Evolutionary conservation across 2,329 filamentous ascomycete genomes (phyloP), one percentile per base, ranked within the genome.

Genomic region (Domatiomyces catenatus): DNA sequence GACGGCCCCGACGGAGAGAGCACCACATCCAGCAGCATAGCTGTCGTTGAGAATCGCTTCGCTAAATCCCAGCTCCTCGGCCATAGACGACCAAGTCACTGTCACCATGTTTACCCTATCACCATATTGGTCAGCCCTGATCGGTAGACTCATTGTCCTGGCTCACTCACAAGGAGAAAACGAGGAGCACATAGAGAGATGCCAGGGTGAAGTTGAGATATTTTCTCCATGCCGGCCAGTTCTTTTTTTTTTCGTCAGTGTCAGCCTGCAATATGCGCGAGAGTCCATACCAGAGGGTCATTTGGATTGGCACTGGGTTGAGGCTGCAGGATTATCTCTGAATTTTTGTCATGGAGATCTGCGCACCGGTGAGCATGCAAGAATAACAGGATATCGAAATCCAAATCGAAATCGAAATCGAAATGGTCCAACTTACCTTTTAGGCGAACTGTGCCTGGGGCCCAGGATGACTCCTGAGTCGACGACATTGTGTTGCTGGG

Each of bases 151-250:
- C 7, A 42, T n/a, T 18, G 15, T 17, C 4, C 15, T 3, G 26
- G 10, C 22, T 47, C 19, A 53, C 47, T 20, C 52, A 64, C 62
- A 67, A 64, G 8, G 64, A 66, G 52, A 67, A 71, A 8, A 71
- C 63, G 54, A 71, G 62, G 39, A 69, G 60, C 1, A 67, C 67
- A 50, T 72, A 72, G 48, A 68, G 68, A 18, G 62, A 61, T 0
- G 67, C 64, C 3, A 74, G 62, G 12, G 56, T 58, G 52, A 67
- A 72, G 50, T 74, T 72, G 49, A 67, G 44, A 4, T 58, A 51
- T 50, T 74, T 74, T 18, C 69, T 64, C 45, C 54, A 50, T 45
- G 57, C 64, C 15, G 64, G 63, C 71, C 71, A 74, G 56, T 74
- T 73, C 63, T 68, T 46, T 47, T 39, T 6, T n/a, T 43, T 19